Evolutionary conservation across 2,329 filamentous ascomycete species (phyloP).

Genomic region (Cordyceps javanica): DNA sequence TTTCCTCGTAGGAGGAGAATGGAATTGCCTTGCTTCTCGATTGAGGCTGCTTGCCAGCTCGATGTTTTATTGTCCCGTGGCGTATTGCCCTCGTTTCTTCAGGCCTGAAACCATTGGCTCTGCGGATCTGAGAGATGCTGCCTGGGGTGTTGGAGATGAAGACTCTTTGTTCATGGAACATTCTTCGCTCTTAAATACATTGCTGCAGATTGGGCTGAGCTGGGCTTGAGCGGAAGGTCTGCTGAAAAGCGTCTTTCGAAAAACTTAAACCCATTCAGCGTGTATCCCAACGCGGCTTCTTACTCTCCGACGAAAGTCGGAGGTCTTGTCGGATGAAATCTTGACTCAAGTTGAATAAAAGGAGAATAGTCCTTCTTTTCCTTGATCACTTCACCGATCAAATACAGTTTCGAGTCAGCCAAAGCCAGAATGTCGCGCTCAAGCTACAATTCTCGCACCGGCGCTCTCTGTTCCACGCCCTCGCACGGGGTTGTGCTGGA

Average conservation of each 20-base stretch:
- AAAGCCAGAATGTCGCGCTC: constrained; percentile 86
- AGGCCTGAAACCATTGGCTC: constrained; percentile 37
- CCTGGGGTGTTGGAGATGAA: constrained; percentile 24
- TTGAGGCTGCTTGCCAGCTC: constrained; percentile 58
- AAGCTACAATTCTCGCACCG: constrained; percentile 90
- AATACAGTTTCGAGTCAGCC: constrained; percentile 77
- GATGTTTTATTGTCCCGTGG: constrained; percentile 47
- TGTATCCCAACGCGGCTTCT: constrained; percentile 29
- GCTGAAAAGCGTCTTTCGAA: not conserved
- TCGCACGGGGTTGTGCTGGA: constrained; percentile 49
- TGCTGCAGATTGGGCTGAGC: constrained; percentile 40
- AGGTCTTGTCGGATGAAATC: constrained; percentile 75
- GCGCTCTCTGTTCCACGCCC: constrained; percentile 62
- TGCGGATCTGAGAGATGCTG: constrained; percentile 30
- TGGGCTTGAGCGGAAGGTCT: not conserved
- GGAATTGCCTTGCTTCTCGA: not conserved
- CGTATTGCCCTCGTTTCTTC: constrained; percentile 49
- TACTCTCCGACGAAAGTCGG: constrained; percentile 36
- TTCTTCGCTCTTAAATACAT: constrained; percentile 72
- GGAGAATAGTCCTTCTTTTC: not conserved
- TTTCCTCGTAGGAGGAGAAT: not conserved
- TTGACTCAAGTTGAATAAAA: not conserved
- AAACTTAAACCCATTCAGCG: not conserved
- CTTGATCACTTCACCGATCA: constrained; percentile 60
- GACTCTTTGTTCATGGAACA: constrained; percentile 53